Evolutionary conservation across 768 basidiomycete species (phyloP).

Genomic region (Boletus edulis): DNA sequence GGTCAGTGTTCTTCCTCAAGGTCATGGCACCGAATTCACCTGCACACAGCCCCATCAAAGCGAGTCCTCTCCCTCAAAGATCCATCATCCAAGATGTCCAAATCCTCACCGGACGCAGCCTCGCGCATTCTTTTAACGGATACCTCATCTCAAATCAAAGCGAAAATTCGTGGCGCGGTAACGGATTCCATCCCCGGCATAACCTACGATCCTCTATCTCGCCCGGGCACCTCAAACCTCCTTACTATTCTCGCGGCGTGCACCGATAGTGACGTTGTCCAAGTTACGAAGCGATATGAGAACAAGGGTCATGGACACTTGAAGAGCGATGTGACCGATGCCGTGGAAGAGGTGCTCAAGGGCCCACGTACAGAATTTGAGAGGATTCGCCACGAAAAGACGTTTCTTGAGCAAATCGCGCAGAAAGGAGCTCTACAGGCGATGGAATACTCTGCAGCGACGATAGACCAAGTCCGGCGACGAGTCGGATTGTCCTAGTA

Average conservation of each 20-base stretch:
- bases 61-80: conserved; percentile 86
- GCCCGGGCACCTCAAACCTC: conserved; percentile 59
- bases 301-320: conserved; percentile 61
- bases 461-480: conserved; percentile 65
- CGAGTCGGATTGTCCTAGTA: conserved; percentile 39
- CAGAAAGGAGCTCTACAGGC: conserved; percentile 64
- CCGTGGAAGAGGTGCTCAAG: conserved; percentile 64
- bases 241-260: conserved; percentile 70
- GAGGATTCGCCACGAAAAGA: too few species aligned
- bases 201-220: conserved; percentile 74
- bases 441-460: conserved; percentile 53
- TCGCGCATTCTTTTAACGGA: conserved; percentile 91
- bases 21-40: too few species aligned
- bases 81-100: conserved; percentile 91
- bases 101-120: conserved; percentile 73
- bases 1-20: too few species aligned
- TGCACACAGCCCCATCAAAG: conserved; percentile 27
- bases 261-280: conserved; percentile 41
- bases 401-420: conserved; percentile 46
- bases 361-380: conserved; percentile 38
- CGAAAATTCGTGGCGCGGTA: conserved; percentile 77
- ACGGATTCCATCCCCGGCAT: conserved; percentile 80
- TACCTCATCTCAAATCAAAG: conserved; percentile 50
- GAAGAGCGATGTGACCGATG: conserved; percentile 74
- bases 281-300: conserved; percentile 50